Base-by-base conservation (phyloP, 345 rosid species). In the Rhizophora mangle region DNA sequence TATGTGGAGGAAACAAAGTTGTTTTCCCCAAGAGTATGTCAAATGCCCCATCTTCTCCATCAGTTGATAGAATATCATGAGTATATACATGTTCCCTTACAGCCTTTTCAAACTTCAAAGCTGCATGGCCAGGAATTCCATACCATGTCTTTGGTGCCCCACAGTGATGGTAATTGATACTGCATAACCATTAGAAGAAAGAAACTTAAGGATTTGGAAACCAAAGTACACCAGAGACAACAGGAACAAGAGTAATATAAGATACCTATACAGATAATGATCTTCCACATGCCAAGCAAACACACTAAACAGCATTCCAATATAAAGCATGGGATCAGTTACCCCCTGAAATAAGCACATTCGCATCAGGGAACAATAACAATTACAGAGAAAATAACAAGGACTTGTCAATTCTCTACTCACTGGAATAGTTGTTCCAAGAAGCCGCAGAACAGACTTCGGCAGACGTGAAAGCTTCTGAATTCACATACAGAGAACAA, bases 271-370 rank as follows among this genome's bases (percentile, higher is more conserved):
- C 82, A 96, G 78, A 78, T 90, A 96, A 79, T 96, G 99, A 79
- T 92, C 99, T 80, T 96, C 99, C 68, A 96, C 99, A 69, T 96
- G 99, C 99, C 99, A 96, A 55, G 99, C 99, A 86, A 96, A 96
- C 86, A 93, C 78, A 73, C 99, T 96, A 81, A 96, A 96, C 27
- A 96, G 86, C 99, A 96, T 96, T 78, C 99, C 99, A 26, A 96
- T 88, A 85, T 96, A 96, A 81, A 96, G 97, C 99, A 96, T 96
- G 22, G 99, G 99, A 60, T 96, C 99, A 20, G 99, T 96, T 68
- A 96, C 93, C 70, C 99, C 99, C 99, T 96, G 89, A 71, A 88
- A 83, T 56, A 79, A 72, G 74, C 52, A 67, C 68, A 72, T 2
- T 36, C 53, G 66, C 69, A 72, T 55, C 62, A 57, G 32, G 22